phyloP scores from a whole-genome alignment of 306 rosid genomes.

The Vigna radiata region DNA sequence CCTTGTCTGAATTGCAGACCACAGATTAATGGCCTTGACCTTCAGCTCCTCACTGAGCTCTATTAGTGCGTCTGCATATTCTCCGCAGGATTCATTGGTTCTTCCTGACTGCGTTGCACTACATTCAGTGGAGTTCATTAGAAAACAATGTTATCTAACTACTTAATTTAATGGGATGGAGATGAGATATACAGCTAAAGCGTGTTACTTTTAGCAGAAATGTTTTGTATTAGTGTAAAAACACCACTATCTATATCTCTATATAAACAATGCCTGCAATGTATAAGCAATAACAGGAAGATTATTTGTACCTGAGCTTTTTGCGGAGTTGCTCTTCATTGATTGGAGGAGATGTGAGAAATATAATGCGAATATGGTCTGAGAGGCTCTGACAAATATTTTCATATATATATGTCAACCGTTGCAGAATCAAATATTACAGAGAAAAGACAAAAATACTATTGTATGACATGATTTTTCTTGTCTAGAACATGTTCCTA shows the following conservation, averaged over 20 bases:
- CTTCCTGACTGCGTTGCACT: constrained; percentile 46
- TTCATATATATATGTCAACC: constrained; percentile 24
- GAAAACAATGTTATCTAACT: too few relatives aligned
- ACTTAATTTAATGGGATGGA: too few relatives aligned
- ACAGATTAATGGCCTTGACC: constrained; percentile 63
- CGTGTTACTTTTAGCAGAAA: background rate
- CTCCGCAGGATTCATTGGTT: constrained; percentile 60
- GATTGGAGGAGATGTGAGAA: constrained; percentile 72
- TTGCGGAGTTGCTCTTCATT: constrained; percentile 58
- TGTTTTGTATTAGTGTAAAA: background rate
- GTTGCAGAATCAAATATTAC: background rate
- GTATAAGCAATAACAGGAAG: background rate
- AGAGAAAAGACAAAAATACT: background rate
- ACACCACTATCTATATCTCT: too few relatives aligned
- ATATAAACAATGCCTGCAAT: too few relatives aligned
- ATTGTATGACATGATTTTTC: background rate
- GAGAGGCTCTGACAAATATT: constrained; percentile 60
- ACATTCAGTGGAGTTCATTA: too few relatives aligned
- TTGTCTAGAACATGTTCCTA: too few relatives aligned
- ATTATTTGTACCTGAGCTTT: constrained; percentile 41
- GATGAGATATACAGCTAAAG: background rate
- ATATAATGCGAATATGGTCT: constrained; percentile 64
- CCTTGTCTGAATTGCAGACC: constrained; percentile 64
- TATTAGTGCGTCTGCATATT: constrained; percentile 72
- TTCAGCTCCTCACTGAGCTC: constrained; percentile 68